Evolutionary conservation across 2,329 filamentous ascomycete species (phyloP), one percentile per base, ranked within the genome.

Genomic region (Cladophialophora immunda): DNA sequence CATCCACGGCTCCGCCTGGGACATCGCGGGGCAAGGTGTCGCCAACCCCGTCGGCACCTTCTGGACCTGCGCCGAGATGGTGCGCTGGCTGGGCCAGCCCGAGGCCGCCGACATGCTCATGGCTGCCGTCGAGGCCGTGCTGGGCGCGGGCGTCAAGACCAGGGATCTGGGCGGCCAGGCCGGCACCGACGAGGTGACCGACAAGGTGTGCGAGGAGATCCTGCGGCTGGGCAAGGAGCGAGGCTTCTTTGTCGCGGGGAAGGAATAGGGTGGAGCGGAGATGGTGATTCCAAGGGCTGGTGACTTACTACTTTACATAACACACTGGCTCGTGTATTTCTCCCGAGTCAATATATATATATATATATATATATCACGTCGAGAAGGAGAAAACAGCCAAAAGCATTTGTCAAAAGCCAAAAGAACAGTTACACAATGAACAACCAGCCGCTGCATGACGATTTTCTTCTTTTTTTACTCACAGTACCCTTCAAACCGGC

Each of bases 11-110:
- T 97, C 93, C 72, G 94, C 94, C 67, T 94, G 94, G 70, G 94
- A 98, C 82, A 98, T 98, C 80, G 93, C 93, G 72, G 94, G 94
- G 81, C 93, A 97, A 89, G 91, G 88, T 73, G 90, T 98, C 74
- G 95, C 95, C 78, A 99, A 99, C 88, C 95, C 95, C 71, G 82
- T 90, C 0, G 88, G 85, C 6, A 89, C 88, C 6, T 89, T 90
- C 75, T 91, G 89, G 89, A 89, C 88, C 0, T 88, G 86, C 0
- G 87, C 88, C 4, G 89, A 90, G 80, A 87, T 92, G 86, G 81
- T 90, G 13, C 78, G 83, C 47, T 89, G 88, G 84, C 75, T 90
- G n/a, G 88, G 88, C 0, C 79, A 88, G 65, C 81, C 84, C 36
- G 79, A 83, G 3, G 87, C 87, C 0, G 86, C 87, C 0, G 83